phyloP scores from a whole-genome alignment of 345 rosid species.

The Linum usitatissimum region DNA sequence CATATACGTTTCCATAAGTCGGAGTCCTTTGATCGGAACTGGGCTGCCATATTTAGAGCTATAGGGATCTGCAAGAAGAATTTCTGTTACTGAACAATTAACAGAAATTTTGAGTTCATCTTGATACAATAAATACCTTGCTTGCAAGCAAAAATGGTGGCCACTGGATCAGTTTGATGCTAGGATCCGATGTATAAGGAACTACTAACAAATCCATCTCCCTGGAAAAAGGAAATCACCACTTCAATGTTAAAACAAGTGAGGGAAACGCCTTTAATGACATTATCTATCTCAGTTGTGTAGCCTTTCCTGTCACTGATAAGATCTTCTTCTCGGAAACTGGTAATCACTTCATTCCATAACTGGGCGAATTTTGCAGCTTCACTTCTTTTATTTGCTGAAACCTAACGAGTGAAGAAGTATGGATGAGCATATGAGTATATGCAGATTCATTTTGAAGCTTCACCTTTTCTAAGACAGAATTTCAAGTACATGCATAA shows the following conservation, averaged over 20 bases:
- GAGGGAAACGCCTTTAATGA: not conserved
- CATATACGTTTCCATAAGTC: slow-evolving; percentile 40
- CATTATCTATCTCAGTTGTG: not conserved
- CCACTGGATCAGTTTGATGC: slow-evolving; percentile 41
- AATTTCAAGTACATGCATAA: not conserved
- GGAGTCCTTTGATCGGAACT: slow-evolving; percentile 39
- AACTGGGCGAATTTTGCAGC: slow-evolving; percentile 53
- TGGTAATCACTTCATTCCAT: slow-evolving; percentile 51
- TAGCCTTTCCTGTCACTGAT: slow-evolving; percentile 33
- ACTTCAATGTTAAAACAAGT: not conserved
- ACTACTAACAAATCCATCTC: slow-evolving; percentile 48
- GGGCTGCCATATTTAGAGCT: slow-evolving; percentile 60
- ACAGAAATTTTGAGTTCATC: slow-evolving; percentile 1
- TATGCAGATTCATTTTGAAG: not conserved
- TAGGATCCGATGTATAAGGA: slow-evolving; percentile 46
- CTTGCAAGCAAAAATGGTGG: slow-evolving; percentile 55
- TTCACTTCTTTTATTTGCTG: slow-evolving; percentile 33
- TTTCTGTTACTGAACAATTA: not conserved
- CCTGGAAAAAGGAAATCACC: slow-evolving; percentile 18
- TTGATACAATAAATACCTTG: slow-evolving; percentile 27
- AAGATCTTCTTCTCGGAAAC: slow-evolving; percentile 50
- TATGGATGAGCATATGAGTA: not conserved
- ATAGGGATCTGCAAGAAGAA: slow-evolving; percentile 36
- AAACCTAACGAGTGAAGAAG: slow-evolving; percentile 20
- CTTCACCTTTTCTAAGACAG: not conserved